phyloP scores from a whole-genome alignment of 148 eudicot genomes.

The Silene uniflora region DNA sequence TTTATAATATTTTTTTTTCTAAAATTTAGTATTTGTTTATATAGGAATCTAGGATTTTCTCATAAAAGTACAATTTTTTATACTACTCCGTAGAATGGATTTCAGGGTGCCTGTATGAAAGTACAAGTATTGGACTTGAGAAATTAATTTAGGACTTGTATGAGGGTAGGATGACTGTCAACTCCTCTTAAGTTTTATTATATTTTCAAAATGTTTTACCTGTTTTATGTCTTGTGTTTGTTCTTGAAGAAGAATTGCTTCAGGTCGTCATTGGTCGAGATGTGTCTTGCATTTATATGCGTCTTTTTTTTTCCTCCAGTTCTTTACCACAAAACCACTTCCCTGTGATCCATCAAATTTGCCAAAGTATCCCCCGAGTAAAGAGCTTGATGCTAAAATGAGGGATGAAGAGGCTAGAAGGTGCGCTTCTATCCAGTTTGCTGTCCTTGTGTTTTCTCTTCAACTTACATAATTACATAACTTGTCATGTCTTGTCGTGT shows the following conservation, averaged over 20 bases:
- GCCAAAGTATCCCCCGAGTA: constrained; percentile 88
- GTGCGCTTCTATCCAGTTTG: constrained; percentile 26
- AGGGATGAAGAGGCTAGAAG: constrained; percentile 92
- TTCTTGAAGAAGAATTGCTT: background rate
- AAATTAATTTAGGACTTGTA: background rate
- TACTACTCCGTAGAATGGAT: background rate
- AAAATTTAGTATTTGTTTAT: background rate
- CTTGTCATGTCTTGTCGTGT: background rate
- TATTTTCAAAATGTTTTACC: background rate
- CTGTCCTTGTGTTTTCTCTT: constrained; percentile 12
- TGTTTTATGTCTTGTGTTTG: background rate
- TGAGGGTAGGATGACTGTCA: background rate
- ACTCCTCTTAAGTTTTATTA: background rate
- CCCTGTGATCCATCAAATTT: constrained; percentile 87
- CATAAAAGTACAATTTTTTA: background rate
- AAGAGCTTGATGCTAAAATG: constrained; percentile 80
- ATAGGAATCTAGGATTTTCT: background rate
- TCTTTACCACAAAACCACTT: constrained; percentile 69
- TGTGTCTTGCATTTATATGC: background rate
- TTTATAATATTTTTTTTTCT: too few relatives aligned
- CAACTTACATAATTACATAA: background rate
- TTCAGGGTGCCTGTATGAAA: background rate
- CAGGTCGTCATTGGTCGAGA: constrained; percentile 3
- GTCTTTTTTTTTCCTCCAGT: constrained; percentile 37
- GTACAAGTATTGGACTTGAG: background rate